These are phyloP conservation scores for Hepatocystis sp. DNA, from an alignment of 169 alveolate species.

Conservation along the genomic window DNA sequence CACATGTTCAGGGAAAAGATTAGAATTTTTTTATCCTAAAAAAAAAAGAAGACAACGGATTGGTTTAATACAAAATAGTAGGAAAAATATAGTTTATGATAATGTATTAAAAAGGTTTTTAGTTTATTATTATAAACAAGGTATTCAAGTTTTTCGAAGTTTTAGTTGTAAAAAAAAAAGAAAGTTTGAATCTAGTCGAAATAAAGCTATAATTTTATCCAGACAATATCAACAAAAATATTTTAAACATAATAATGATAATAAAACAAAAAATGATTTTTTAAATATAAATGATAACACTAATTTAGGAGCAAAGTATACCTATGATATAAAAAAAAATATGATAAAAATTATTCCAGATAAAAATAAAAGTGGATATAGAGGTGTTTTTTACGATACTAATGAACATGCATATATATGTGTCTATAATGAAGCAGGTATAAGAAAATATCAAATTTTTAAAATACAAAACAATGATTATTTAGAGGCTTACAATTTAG, in stretches of 20 bases:
- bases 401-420: slow-evolving; percentile 80
- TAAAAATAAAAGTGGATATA: slow-evolving; percentile 83
- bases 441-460: slow-evolving; percentile 81
- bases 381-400: slow-evolving; percentile 84
- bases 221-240: slow-evolving; percentile 79
- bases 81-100: slow-evolving; percentile 83
- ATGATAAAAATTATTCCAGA: slow-evolving; percentile 81
- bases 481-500: slow-evolving; percentile 80
- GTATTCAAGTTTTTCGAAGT: slow-evolving; percentile 83
- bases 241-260: slow-evolving; percentile 29
- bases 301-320: slow-evolving; percentile 47
- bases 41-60: slow-evolving; percentile 78
- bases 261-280: slow-evolving; percentile 3
- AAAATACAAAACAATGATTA: slow-evolving; percentile 79
- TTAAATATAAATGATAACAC: slow-evolving; percentile 21
- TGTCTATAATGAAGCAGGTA: slow-evolving; percentile 81
- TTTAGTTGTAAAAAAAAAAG: slow-evolving; percentile 76
- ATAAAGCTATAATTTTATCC: slow-evolving; percentile 80
- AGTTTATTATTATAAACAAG: slow-evolving; percentile 84
- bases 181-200: slow-evolving; percentile 79
- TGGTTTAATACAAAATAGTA: slow-evolving; percentile 82
- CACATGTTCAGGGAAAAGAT: slow-evolving; percentile 78
- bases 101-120: slow-evolving; percentile 78
- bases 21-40: slow-evolving; percentile 84
- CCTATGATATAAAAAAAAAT: slow-evolving; percentile 75